phyloP scores from a whole-genome alignment of 2,329 filamentous ascomycete genomes.

The Onygenales sp. region DNA sequence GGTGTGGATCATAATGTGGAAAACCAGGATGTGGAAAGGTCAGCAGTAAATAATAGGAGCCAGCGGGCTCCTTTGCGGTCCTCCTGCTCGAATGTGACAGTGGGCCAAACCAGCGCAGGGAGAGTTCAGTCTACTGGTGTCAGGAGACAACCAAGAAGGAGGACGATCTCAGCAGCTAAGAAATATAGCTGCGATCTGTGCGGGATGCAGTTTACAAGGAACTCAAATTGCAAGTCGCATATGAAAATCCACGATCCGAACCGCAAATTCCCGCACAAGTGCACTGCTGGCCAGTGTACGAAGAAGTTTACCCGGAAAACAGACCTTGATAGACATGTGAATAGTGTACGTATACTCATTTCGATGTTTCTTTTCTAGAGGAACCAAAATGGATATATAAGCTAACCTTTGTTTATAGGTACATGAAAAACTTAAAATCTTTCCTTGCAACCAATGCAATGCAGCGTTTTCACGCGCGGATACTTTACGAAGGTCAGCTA shows the following conservation, averaged over 20 bases:
- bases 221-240: constrained; percentile 81
- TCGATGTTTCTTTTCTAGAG: neutral
- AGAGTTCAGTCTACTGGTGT: neutral
- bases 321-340: constrained; percentile 54
- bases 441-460: constrained; percentile 61
- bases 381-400: neutral
- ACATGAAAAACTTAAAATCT: constrained; percentile 63
- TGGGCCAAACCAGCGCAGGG: neutral
- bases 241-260: constrained; percentile 73
- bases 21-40: constrained; percentile 2
- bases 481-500: constrained; percentile 62
- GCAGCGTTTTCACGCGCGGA: constrained; percentile 70
- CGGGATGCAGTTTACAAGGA: constrained; percentile 68
- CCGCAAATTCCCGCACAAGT: constrained; percentile 61
- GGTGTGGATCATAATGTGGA: constrained; percentile 7
- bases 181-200: constrained; percentile 66
- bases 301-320: constrained; percentile 77
- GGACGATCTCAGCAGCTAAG: constrained; percentile 42
- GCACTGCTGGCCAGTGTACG: constrained; percentile 54
- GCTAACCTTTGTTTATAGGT: constrained; percentile 50
- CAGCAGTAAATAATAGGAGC: constrained; percentile 1
- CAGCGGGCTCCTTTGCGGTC: constrained; percentile 1
- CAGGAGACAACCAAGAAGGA: constrained; percentile 5
- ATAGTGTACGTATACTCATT: constrained; percentile 41
- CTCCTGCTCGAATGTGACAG: constrained; percentile 1